Percentiles rank a stretch among this genome's conserved stretches.
These are phyloP conservation scores for Suhomyces taliae DNA, from an alignment of 1,139 yeast genomes.

Conservation along the genomic window DNA sequence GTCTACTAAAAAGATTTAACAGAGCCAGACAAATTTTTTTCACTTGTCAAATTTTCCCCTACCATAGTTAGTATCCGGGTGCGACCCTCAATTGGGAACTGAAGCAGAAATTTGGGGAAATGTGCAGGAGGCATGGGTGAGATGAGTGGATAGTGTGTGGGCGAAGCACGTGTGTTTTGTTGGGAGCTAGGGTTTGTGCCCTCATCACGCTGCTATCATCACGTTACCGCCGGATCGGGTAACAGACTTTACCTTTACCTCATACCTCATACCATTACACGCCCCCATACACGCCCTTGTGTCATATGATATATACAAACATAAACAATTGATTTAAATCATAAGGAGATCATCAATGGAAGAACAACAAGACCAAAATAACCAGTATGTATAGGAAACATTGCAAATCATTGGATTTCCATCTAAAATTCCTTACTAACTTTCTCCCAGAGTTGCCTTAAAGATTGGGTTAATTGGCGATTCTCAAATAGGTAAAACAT, in stretches of 20 bases:
- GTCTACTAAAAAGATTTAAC: constrained; percentile 10
- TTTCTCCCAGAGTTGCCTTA: constrained; percentile 57
- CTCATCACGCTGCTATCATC: neutral
- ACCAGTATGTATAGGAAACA: constrained; percentile 35
- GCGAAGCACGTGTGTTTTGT: neutral
- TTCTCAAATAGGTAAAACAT: constrained; percentile 97
- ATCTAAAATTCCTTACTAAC: constrained; percentile 3
- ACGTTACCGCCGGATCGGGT: constrained; percentile 5
- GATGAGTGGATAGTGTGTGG: neutral
- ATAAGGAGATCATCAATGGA: constrained; percentile 8
- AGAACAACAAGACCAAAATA: constrained; percentile 31
- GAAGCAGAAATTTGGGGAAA: neutral
- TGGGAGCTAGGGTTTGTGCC: constrained; percentile 1
- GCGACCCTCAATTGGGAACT: neutral
- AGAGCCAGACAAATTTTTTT: constrained; percentile 7
- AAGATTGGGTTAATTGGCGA: constrained; percentile 96
- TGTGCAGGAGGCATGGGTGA: constrained; percentile 1
- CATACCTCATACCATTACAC: neutral
- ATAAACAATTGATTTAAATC: neutral
- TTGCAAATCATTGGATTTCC: neutral
- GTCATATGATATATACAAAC: neutral
- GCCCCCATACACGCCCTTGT: neutral
- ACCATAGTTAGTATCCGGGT: constrained; percentile 1
- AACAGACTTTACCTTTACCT: neutral
- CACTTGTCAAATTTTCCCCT: constrained; percentile 2